These are phyloP conservation scores for Vitis rotundifolia DNA, from an alignment of 164 flowering plant species.

Conservation along the genomic window DNA sequence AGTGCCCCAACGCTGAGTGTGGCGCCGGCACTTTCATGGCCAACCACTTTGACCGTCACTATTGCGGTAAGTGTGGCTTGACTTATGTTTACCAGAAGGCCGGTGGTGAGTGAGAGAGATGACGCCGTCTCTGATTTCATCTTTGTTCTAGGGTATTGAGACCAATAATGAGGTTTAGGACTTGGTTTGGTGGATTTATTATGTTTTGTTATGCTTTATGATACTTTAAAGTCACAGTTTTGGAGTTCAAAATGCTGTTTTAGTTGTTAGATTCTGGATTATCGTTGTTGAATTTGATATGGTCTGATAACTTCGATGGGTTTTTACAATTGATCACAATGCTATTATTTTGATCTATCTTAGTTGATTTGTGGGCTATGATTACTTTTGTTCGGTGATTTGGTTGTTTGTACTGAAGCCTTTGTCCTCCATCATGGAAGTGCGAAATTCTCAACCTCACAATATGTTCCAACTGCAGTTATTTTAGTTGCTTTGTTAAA, in stretches of 20 bases:
- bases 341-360: too few relatives aligned
- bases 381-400: too few relatives aligned
- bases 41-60: constrained; percentile 60
- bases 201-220: background rate
- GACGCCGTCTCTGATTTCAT: background rate
- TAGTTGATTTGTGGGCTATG: too few relatives aligned
- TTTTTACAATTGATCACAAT: too few relatives aligned
- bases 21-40: constrained; percentile 80
- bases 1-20: constrained; percentile 70
- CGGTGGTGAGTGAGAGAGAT: constrained; percentile 38
- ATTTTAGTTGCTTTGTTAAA: too few relatives aligned
- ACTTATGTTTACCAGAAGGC: constrained; percentile 61
- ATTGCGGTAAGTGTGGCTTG: constrained; percentile 68
- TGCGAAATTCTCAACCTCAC: too few relatives aligned
- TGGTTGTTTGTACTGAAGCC: too few relatives aligned
- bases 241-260: background rate
- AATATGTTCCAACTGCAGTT: too few relatives aligned
- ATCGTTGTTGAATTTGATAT: background rate
- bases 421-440: too few relatives aligned
- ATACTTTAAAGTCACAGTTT: background rate
- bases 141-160: background rate
- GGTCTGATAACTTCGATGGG: background rate
- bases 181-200: background rate
- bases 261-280: too few relatives aligned
- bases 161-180: background rate